Evolutionary conservation across 192 early-diverging fungal genomes (phyloP).

Genomic region (Helicostylum pulchrum): DNA sequence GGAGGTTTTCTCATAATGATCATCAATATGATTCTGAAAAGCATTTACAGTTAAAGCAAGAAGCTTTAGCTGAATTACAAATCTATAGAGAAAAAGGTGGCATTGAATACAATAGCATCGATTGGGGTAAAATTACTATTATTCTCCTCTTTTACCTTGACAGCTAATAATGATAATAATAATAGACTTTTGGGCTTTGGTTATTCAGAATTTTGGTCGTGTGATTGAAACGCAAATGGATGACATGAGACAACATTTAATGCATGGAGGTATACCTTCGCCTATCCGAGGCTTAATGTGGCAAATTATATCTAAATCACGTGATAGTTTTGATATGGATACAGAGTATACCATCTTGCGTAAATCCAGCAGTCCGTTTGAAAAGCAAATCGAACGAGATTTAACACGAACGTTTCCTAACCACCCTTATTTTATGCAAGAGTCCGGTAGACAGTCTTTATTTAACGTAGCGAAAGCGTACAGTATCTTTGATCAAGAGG

Average conservation of each 20-base stretch:
- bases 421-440: constrained; percentile 78
- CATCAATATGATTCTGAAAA: constrained; percentile 19
- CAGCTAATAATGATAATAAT: too few relatives aligned
- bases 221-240: constrained; percentile 68
- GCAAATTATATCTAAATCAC: constrained; percentile 83
- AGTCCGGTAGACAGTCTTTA: constrained; percentile 81
- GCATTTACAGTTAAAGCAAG: constrained; percentile 30
- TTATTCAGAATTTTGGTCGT: constrained; percentile 82
- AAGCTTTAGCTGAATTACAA: constrained; percentile 45
- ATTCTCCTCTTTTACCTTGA: not conserved
- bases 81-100: constrained; percentile 49
- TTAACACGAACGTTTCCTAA: constrained; percentile 88
- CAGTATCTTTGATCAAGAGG: constrained; percentile 84
- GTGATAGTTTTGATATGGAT: constrained; percentile 70
- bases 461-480: constrained; percentile 94
- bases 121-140: constrained; percentile 61
- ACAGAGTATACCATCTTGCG: constrained; percentile 66
- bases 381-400: constrained; percentile 91
- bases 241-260: constrained; percentile 69
- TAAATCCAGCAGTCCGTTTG: constrained; percentile 60
- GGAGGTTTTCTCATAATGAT: constrained; percentile 18
- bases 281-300: constrained; percentile 88
- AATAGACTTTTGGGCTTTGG: constrained; percentile 86
- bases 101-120: constrained; percentile 39
- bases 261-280: constrained; percentile 72